Evolutionary conservation across 371 early-diverging fungal species (phyloP).

Genomic region (Mucor racemosus): DNA sequence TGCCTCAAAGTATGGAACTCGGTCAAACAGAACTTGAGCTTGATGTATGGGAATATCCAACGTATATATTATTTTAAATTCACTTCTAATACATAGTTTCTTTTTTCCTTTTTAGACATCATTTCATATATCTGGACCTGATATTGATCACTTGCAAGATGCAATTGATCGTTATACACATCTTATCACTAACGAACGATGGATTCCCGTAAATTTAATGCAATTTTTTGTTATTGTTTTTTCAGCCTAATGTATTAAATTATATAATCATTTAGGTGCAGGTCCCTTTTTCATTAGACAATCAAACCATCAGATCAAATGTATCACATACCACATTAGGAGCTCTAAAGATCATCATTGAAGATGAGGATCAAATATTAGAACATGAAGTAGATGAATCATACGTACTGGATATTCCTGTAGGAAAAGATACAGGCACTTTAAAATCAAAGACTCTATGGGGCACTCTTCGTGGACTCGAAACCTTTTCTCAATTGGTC

Average conservation of each 20-base stretch:
- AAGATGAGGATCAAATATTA: conserved; percentile 41
- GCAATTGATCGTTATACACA: conserved; percentile 45
- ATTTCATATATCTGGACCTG: conserved; percentile 14
- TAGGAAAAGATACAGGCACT: conserved; percentile 39
- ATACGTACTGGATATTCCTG: conserved; percentile 62
- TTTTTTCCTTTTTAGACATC: not conserved
- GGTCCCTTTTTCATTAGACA: conserved; percentile 12
- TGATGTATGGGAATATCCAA: conserved; percentile 3
- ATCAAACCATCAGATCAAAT: not conserved
- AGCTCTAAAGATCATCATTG: conserved; percentile 38
- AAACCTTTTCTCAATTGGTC: conserved; percentile 76
- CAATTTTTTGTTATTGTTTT: conserved; percentile 1
- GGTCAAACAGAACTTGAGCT: conserved; percentile 14
- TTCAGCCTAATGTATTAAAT: not conserved
- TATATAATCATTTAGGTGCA: conserved; percentile 25
- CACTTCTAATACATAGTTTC: not conserved
- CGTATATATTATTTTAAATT: not conserved
- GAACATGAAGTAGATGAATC: conserved; percentile 65
- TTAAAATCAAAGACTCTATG: conserved; percentile 70
- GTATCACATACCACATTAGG: conserved; percentile 16
- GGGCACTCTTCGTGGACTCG: conserved; percentile 79
- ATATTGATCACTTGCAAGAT: conserved; percentile 14
- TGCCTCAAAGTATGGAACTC: conserved; percentile 14
- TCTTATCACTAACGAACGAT: conserved; percentile 39
- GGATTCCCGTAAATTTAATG: conserved; percentile 39